Conservation (phyloP, 768 basidiomycete species). For the Suillus subaureus region DNA sequence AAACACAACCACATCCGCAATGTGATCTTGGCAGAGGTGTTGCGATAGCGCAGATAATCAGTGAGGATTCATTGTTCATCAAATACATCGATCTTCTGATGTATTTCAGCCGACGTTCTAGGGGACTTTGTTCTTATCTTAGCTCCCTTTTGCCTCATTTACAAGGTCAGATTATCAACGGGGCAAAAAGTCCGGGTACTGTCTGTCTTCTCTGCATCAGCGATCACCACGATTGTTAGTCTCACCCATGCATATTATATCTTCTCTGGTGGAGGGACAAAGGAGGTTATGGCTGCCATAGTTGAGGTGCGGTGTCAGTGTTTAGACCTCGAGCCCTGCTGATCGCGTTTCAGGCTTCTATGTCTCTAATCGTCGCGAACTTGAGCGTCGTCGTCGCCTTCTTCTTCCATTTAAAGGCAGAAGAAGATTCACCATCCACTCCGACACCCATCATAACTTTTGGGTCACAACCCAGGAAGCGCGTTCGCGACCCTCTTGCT, state of each 20-base stretch:
- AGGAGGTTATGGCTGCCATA: neutral
- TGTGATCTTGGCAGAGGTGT: neutral
- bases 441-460: neutral
- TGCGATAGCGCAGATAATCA: neutral
- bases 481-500: neutral
- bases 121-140: slow-evolving; percentile 50
- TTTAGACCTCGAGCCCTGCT: neutral
- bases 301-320: neutral
- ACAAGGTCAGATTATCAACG: slow-evolving; percentile 41
- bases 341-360: neutral
- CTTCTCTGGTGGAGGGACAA: neutral
- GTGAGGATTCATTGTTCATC: neutral
- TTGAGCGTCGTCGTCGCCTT: neutral
- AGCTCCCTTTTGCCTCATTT: slow-evolving; percentile 48
- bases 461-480: neutral
- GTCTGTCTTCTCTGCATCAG: slow-evolving; percentile 55
- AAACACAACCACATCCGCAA: neutral
- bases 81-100: neutral
- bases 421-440: neutral
- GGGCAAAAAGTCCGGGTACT: slow-evolving; percentile 41
- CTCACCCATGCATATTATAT: slow-evolving; percentile 45
- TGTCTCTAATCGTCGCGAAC: neutral
- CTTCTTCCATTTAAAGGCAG: neutral
- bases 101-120: slow-evolving; percentile 45
- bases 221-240: slow-evolving; percentile 48